These are phyloP conservation scores for Balakata baccata DNA, from an alignment of 345 rosid genomes.

Conservation along the genomic window DNA sequence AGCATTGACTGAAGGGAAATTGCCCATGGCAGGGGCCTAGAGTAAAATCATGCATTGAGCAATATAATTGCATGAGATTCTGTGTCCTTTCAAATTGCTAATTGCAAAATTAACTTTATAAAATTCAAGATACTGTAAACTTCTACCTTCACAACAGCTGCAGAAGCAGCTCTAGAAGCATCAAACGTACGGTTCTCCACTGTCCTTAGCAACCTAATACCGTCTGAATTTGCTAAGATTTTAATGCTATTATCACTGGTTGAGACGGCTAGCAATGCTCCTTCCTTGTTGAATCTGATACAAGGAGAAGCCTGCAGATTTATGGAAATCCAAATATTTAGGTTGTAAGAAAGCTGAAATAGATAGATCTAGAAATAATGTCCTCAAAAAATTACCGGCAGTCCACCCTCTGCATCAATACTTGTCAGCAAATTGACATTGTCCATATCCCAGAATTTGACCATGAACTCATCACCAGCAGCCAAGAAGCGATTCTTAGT, in stretches of 20 bases:
- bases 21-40: slow-evolving; percentile 45
- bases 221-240: slow-evolving; percentile 77
- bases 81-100: not conserved
- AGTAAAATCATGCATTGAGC: slow-evolving; percentile 17
- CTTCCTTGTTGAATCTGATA: slow-evolving; percentile 75
- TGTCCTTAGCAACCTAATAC: slow-evolving; percentile 57
- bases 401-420: slow-evolving; percentile 75
- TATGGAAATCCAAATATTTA: slow-evolving; percentile 16
- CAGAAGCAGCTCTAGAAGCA: slow-evolving; percentile 66
- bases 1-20: slow-evolving; percentile 51
- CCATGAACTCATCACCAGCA: slow-evolving; percentile 73
- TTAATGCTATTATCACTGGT: slow-evolving; percentile 71
- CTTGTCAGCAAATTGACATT: slow-evolving; percentile 49
- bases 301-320: slow-evolving; percentile 74
- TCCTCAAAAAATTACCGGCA: slow-evolving; percentile 47
- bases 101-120: not conserved
- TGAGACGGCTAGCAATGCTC: slow-evolving; percentile 72
- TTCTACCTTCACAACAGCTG: slow-evolving; percentile 60
- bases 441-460: slow-evolving; percentile 90
- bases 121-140: not conserved
- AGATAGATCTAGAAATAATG: slow-evolving; percentile 10
- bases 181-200: slow-evolving; percentile 76
- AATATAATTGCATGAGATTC: slow-evolving; percentile 12
- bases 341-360: slow-evolving; percentile 1
- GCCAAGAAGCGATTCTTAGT: slow-evolving; percentile 76